Evolutionary conservation across 2,329 filamentous ascomycete genomes (phyloP).

Genomic region (Ophiocordyceps unilateralis): DNA sequence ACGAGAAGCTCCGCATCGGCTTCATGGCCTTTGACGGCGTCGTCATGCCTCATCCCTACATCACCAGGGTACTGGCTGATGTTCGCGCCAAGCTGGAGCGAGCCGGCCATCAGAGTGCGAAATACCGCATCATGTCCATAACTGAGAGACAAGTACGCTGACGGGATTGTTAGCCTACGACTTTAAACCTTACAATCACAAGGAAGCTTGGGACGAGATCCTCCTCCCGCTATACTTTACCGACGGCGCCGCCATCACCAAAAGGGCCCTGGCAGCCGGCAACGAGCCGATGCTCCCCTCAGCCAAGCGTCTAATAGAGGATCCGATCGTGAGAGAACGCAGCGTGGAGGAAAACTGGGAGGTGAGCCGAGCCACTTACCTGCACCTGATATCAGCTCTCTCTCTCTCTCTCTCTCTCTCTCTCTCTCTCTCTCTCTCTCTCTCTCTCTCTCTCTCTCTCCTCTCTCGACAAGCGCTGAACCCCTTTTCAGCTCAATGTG

Average conservation of each 20-base stretch:
- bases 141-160: neutral
- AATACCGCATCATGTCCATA: neutral
- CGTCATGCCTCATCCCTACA: constrained; percentile 41
- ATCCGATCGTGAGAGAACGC: constrained; percentile 37
- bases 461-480: neutral
- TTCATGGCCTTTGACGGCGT: constrained; percentile 33
- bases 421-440: neutral
- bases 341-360: constrained; percentile 23
- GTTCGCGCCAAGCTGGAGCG: constrained; percentile 29
- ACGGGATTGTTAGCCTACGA: too few relatives aligned
- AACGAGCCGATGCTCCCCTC: constrained; percentile 42
- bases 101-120: constrained; percentile 34
- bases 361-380: constrained; percentile 6
- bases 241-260: constrained; percentile 40
- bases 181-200: constrained; percentile 3
- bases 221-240: constrained; percentile 31
- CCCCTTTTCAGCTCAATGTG: constrained; percentile 10
- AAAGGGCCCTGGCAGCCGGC: constrained; percentile 28
- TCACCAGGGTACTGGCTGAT: constrained; percentile 36
- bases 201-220: constrained; percentile 16
- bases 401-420: too few relatives aligned
- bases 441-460: neutral
- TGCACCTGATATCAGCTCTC: too few relatives aligned
- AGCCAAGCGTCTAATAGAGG: constrained; percentile 17
- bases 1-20: constrained; percentile 13